phyloP scores from a whole-genome alignment of 805 yeast species.

The Grigorovia humatica region DNA sequence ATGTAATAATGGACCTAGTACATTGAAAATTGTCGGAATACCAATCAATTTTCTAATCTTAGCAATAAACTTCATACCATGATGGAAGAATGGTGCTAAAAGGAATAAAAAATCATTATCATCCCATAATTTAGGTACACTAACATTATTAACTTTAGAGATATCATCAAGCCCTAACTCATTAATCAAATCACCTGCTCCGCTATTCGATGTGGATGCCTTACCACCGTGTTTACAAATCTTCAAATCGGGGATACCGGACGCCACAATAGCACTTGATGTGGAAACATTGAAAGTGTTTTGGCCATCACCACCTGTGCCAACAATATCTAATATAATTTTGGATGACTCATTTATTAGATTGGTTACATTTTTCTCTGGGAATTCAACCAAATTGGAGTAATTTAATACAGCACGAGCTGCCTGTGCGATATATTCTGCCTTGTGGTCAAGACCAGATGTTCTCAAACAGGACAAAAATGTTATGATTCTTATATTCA shows the following conservation, averaged over 20 bases:
- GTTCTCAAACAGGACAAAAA: slow-evolving; percentile 71
- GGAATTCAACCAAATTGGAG: slow-evolving; percentile 43
- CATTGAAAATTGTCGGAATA: slow-evolving; percentile 87
- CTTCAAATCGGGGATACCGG: slow-evolving; percentile 64
- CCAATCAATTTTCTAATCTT: slow-evolving; percentile 68
- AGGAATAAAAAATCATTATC: slow-evolving; percentile 51
- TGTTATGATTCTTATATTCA: slow-evolving; percentile 56
- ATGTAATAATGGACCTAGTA: slow-evolving; percentile 86
- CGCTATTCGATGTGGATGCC: slow-evolving; percentile 86
- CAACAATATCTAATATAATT: slow-evolving; percentile 63
- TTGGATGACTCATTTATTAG: neutral
- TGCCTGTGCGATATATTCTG: slow-evolving; percentile 79
- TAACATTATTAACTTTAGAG: slow-evolving; percentile 49
- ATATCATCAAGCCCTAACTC: slow-evolving; percentile 71
- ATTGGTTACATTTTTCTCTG: slow-evolving; percentile 20
- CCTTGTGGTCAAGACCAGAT: slow-evolving; percentile 66
- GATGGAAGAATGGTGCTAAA: slow-evolving; percentile 91
- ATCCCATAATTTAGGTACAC: slow-evolving; percentile 46
- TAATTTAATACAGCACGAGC: slow-evolving; percentile 62
- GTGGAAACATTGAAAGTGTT: slow-evolving; percentile 95
- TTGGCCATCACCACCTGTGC: slow-evolving; percentile 98
- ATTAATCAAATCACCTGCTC: slow-evolving; percentile 82
- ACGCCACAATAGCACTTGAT: slow-evolving; percentile 85
- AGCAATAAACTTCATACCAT: slow-evolving; percentile 80
- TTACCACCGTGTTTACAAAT: slow-evolving; percentile 97